Percentiles rank a stretch among this genome's conserved stretches.
These are phyloP conservation scores for Circinella minor DNA, from an alignment of 371 early-diverging fungal genomes.

Conservation along the genomic window DNA sequence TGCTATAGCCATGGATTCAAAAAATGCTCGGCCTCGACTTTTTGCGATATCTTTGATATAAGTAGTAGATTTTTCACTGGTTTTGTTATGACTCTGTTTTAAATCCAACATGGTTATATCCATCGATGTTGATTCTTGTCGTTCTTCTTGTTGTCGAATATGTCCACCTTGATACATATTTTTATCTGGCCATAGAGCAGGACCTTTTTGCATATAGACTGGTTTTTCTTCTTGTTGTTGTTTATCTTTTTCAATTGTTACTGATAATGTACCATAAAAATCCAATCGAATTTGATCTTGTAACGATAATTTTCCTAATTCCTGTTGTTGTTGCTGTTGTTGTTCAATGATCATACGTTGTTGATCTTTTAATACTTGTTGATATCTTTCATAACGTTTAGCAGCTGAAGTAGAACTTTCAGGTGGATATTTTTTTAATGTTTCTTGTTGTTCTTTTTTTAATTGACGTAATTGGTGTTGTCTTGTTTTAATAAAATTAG, in stretches of 20 bases:
- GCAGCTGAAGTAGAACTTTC: conserved; percentile 12
- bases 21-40: neutral
- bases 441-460: neutral
- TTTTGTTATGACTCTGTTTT: neutral
- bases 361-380: conserved; percentile 1
- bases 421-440: neutral
- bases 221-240: neutral
- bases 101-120: neutral
- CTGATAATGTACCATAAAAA: neutral
- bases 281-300: neutral
- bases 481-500: neutral
- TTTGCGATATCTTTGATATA: neutral
- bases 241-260: neutral
- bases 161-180: conserved; percentile 16
- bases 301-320: neutral
- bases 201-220: neutral
- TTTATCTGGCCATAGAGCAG: conserved; percentile 16
- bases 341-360: neutral
- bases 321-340: neutral
- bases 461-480: neutral
- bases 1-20: neutral
- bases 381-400: conserved; percentile 13
- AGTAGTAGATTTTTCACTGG: neutral
- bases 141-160: conserved; percentile 6
- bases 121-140: neutral